Evolutionary conservation across 2,329 filamentous ascomycete species (phyloP), one percentile per base, ranked within the genome.

Genomic region (Fusarium domesticum): DNA sequence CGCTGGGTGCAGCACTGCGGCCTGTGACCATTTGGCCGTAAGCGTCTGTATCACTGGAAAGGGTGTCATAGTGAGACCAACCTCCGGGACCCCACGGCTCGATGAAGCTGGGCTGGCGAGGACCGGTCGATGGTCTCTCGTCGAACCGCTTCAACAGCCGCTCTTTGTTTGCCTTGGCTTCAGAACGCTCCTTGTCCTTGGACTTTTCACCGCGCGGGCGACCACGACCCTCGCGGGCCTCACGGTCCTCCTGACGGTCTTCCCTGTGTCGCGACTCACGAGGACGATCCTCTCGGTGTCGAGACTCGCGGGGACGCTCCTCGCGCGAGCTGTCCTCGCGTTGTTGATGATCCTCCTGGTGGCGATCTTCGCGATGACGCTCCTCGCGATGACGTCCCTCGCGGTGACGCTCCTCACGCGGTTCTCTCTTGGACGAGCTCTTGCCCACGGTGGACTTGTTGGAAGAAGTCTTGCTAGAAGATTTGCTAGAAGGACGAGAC

Each of bases 131-230:
- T 16, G 64, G 64, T 35, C 58, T 58, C 41, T 68, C 63, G 23
- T 68, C 68, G 48, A 70, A 70, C 19, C 68, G 65, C 42, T 59
- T 59, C 20, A 63, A 64, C 40, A 70, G 60, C 14, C 68, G 67
- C 36, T 66, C 64, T 52, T 66, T 67, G 39, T 65, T 63, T 20
- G 57, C 60, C 43, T 61, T 59, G 44, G 58, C 53, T 36, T 63
- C 63, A 42, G 56, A 53, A 42, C 60, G 59, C 37, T 58, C 56
- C 45, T 59, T 63, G 28, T 56, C 53, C 45, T 62, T 60, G 18
- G 57, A 53, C 45, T 59, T 63, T n/a, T 58, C 55, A 12, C 23
- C 7, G 28, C 53, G 51, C 40, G 39, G 45, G 18, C 56, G 50
- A 34, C 48, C 53, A 31, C 56, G 54, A 32, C 58, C 53, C 30